These are phyloP conservation scores for Mucor plumbeus DNA, from an alignment of 371 early-diverging fungal species.

Conservation along the genomic window DNA sequence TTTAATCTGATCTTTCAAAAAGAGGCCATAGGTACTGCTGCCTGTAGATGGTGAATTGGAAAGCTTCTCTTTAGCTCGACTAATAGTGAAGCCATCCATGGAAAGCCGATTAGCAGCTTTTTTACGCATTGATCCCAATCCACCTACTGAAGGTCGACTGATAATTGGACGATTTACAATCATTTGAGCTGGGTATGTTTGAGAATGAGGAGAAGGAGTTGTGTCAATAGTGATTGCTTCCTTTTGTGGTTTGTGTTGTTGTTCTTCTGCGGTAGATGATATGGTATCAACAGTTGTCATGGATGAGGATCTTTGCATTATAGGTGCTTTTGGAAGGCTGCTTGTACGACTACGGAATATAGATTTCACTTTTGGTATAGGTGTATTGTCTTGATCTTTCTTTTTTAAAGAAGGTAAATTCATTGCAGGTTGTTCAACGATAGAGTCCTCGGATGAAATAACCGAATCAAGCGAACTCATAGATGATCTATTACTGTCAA, in stretches of 20 bases:
- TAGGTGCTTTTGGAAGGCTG: conserved; percentile 28
- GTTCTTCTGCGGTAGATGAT: conserved; percentile 1
- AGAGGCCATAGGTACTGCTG: conserved; percentile 13
- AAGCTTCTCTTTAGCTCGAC: conserved; percentile 22
- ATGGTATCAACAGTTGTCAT: conserved; percentile 22
- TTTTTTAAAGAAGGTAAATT: conserved; percentile 30
- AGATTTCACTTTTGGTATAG: conserved; percentile 20
- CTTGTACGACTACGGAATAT: conserved; percentile 32
- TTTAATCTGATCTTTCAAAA: conserved; percentile 24
- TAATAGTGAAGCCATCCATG: conserved; percentile 35
- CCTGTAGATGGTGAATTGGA: background rate
- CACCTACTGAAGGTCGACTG: conserved; percentile 20
- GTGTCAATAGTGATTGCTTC: background rate
- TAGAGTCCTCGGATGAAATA: background rate
- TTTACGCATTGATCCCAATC: conserved; percentile 39
- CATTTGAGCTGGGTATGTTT: conserved; percentile 4
- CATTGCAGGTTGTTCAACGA: conserved; percentile 25
- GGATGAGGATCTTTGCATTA: conserved; percentile 29
- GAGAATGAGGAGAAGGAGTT: conserved; percentile 1
- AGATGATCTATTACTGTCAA: conserved; percentile 2
- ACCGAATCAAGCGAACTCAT: conserved; percentile 15
- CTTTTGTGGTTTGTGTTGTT: background rate
- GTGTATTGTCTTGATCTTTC: conserved; percentile 13
- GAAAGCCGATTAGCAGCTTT: conserved; percentile 40
- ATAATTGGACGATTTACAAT: conserved; percentile 17